These are phyloP conservation scores for Macadamia tetraphylla DNA, from an alignment of 164 flowering plant genomes.

Conservation along the genomic window DNA sequence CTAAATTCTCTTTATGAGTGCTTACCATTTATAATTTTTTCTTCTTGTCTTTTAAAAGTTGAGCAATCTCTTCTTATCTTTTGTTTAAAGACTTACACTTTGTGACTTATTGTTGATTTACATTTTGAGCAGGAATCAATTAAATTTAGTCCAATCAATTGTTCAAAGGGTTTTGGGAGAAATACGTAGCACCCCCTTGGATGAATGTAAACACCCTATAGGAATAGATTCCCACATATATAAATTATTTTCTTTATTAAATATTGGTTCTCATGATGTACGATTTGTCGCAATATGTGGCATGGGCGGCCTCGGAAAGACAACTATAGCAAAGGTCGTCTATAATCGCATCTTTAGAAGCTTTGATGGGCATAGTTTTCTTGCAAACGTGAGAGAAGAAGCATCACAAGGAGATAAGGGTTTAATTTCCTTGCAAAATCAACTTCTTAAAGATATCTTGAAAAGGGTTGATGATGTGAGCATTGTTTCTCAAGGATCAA, in stretches of 20 bases:
- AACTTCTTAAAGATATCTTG: neutral
- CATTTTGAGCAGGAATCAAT: neutral
- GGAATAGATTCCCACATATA: neutral
- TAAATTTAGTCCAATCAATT: too few relatives aligned
- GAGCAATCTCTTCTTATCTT: too few relatives aligned
- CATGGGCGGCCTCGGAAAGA: neutral
- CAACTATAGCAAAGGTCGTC: neutral
- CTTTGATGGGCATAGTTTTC: neutral
- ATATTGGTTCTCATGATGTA: neutral
- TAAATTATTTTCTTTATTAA: too few relatives aligned
- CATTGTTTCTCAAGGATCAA: too few relatives aligned
- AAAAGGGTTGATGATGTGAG: too few relatives aligned
- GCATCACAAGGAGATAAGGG: neutral
- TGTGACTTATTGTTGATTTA: too few relatives aligned
- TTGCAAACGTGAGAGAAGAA: neutral
- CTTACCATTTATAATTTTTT: too few relatives aligned
- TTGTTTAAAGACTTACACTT: too few relatives aligned
- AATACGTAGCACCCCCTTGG: neutral
- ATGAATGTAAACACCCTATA: neutral
- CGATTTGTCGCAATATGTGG: neutral
- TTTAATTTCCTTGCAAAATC: neutral
- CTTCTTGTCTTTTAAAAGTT: too few relatives aligned
- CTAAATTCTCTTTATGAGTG: too few relatives aligned
- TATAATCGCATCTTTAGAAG: neutral
- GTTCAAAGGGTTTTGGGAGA: neutral